phyloP scores from a whole-genome alignment of 192 early-diverging fungal genomes.

The Coemansia interrupta region DNA sequence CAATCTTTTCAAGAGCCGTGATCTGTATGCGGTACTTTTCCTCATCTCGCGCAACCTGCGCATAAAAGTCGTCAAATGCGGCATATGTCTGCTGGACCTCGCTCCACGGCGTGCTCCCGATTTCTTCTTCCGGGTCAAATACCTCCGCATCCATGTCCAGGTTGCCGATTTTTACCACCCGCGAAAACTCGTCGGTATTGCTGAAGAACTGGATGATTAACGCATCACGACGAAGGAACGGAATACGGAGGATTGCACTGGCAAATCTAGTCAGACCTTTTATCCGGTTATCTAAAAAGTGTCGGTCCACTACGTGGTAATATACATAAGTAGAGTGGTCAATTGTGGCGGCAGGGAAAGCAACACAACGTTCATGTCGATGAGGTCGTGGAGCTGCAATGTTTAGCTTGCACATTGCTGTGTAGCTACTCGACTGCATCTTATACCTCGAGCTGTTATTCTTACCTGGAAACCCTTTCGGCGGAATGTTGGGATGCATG shows the following conservation, averaged over 20 bases:
- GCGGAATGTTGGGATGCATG: slow-evolving; percentile 77
- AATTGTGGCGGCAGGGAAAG: not conserved
- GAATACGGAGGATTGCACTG: slow-evolving; percentile 47
- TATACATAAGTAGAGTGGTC: slow-evolving; percentile 19
- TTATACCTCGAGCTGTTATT: not conserved
- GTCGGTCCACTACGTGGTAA: slow-evolving; percentile 51
- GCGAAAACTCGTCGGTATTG: slow-evolving; percentile 53
- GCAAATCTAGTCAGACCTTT: slow-evolving; percentile 52
- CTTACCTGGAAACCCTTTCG: slow-evolving; percentile 82
- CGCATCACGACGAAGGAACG: slow-evolving; percentile 48
- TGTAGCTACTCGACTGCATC: too few species aligned
- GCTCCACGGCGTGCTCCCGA: slow-evolving; percentile 25
- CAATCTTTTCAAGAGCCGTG: slow-evolving; percentile 46
- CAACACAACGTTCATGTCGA: too few species aligned
- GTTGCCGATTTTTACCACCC: slow-evolving; percentile 47
- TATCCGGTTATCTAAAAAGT: slow-evolving; percentile 57
- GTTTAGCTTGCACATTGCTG: too few species aligned
- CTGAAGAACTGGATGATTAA: slow-evolving; percentile 53
- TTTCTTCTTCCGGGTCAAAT: slow-evolving; percentile 41
- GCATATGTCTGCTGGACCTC: slow-evolving; percentile 37
- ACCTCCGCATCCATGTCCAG: slow-evolving; percentile 48
- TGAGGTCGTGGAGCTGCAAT: too few species aligned
- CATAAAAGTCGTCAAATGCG: slow-evolving; percentile 47
- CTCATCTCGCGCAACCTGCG: slow-evolving; percentile 41
- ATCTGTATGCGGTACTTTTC: slow-evolving; percentile 53